A percentile compares a stretch with the other conserved stretches of the same genome.
Evolutionary conservation across 257 asterid genomes (phyloP).

Genomic region (Capsicum chinense): DNA sequence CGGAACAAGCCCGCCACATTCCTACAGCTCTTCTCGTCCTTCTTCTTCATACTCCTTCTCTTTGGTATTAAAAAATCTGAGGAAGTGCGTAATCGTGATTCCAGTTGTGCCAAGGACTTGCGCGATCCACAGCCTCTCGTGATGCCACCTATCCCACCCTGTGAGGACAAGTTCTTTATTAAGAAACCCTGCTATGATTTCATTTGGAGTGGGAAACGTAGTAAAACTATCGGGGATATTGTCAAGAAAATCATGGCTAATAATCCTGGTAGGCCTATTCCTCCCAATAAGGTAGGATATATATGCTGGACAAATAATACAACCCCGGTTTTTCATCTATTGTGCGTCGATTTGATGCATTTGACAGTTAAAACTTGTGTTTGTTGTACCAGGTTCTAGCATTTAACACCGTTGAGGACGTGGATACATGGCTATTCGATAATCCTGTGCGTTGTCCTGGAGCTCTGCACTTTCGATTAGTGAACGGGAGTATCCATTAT

Average conservation of each 20-base stretch:
- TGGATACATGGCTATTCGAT: constrained; percentile 78
- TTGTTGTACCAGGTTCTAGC: constrained; percentile 56
- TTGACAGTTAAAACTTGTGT: background rate
- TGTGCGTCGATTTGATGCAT: constrained; percentile 22
- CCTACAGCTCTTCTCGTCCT: constrained; percentile 75
- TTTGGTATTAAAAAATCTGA: constrained; percentile 73
- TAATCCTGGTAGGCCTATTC: constrained; percentile 80
- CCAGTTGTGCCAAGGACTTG: constrained; percentile 21
- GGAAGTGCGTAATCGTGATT: constrained; percentile 39
- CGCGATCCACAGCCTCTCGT: constrained; percentile 55
- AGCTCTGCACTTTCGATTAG: constrained; percentile 76
- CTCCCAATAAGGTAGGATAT: constrained; percentile 52
- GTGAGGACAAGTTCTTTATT: constrained; percentile 66
- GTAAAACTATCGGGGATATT: constrained; percentile 53
- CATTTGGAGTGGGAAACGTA: constrained; percentile 80
- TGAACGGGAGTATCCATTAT: constrained; percentile 73
- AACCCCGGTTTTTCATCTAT: background rate
- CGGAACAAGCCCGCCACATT: constrained; percentile 77
- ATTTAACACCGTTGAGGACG: constrained; percentile 63
- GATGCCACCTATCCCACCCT: constrained; percentile 70
- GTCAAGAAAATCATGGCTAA: constrained; percentile 63
- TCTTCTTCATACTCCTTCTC: constrained; percentile 81
- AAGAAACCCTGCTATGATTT: constrained; percentile 84
- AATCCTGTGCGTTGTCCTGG: constrained; percentile 80
- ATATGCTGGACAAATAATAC: background rate